Conservation (phyloP, 352 stramenopile species). For the Elongisporangium prolatum region DNA sequence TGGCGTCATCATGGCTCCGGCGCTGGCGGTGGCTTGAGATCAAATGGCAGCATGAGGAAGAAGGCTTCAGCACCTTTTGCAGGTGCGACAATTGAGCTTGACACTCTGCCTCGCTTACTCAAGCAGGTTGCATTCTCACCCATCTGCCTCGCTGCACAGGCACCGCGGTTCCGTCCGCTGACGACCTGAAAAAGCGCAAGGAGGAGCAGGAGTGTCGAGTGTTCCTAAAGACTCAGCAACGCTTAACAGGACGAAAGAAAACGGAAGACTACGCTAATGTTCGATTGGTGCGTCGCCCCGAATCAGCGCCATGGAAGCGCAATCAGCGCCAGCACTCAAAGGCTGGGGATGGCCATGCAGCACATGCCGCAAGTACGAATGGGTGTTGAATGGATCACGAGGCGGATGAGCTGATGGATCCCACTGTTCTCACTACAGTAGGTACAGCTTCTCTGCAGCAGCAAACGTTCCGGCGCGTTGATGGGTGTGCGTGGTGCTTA, state of each 20-base stretch:
- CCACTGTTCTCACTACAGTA: background rate
- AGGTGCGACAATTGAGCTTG: background rate
- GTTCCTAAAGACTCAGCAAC: background rate
- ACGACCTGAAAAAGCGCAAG: background rate
- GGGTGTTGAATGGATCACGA: background rate
- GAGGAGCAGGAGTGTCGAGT: background rate
- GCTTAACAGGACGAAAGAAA: background rate
- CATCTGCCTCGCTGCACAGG: too few species aligned
- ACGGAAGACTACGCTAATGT: background rate
- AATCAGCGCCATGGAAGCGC: background rate
- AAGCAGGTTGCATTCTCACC: too few species aligned
- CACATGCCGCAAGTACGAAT: background rate
- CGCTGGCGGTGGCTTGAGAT: background rate
- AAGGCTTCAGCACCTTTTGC: background rate
- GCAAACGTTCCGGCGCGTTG: background rate
- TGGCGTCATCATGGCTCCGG: background rate
- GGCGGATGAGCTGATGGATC: background rate
- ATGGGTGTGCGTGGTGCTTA: background rate
- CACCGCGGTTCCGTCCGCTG: background rate
- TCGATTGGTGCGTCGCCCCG: background rate
- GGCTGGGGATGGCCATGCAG: background rate
- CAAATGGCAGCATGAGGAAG: background rate
- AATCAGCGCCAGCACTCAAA: background rate
- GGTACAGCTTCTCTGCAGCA: background rate
- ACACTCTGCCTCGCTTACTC: too few species aligned